Evolutionary conservation across 305 asterid species (phyloP).

Genomic region (Stenogyne calaminthoides): DNA sequence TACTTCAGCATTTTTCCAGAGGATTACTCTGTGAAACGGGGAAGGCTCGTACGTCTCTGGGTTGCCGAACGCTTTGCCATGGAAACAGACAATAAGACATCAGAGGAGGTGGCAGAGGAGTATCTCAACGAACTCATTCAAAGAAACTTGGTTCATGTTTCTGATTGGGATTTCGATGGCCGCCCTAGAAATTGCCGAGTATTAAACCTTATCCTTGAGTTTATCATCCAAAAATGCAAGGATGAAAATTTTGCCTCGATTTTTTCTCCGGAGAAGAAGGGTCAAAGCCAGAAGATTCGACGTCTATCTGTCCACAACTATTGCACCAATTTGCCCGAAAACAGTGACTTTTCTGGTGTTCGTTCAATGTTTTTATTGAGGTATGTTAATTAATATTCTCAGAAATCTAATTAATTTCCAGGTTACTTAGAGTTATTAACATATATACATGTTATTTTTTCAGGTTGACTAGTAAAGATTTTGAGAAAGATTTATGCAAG

Average conservation of each 20-base stretch:
- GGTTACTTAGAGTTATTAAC: background rate
- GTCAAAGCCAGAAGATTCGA: background rate
- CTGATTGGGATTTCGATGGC: conserved; percentile 38
- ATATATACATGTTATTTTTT: background rate
- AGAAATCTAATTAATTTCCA: background rate
- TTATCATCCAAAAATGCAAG: conserved; percentile 39
- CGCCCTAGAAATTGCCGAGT: conserved; percentile 36
- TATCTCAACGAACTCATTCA: conserved; percentile 39
- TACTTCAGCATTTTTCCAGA: conserved; percentile 44
- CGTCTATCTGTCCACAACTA: conserved; percentile 30
- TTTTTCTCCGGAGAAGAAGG: background rate
- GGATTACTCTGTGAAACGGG: conserved; percentile 39
- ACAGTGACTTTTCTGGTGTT: background rate
- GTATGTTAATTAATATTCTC: conserved; percentile 10
- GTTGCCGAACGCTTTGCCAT: conserved; percentile 42
- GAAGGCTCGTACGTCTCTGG: conserved; percentile 50
- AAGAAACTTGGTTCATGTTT: conserved; percentile 44
- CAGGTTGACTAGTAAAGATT: background rate
- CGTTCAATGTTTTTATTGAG: conserved; percentile 39
- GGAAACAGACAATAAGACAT: conserved; percentile 18
- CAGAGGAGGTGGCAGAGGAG: conserved; percentile 46
- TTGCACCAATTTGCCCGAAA: background rate
- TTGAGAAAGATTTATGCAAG: background rate
- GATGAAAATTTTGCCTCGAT: conserved; percentile 38
- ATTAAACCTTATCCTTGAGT: conserved; percentile 26